These are phyloP conservation scores for Sporothrix globosa DNA, from an alignment of 2,329 filamentous ascomycete species.

Conservation along the genomic window DNA sequence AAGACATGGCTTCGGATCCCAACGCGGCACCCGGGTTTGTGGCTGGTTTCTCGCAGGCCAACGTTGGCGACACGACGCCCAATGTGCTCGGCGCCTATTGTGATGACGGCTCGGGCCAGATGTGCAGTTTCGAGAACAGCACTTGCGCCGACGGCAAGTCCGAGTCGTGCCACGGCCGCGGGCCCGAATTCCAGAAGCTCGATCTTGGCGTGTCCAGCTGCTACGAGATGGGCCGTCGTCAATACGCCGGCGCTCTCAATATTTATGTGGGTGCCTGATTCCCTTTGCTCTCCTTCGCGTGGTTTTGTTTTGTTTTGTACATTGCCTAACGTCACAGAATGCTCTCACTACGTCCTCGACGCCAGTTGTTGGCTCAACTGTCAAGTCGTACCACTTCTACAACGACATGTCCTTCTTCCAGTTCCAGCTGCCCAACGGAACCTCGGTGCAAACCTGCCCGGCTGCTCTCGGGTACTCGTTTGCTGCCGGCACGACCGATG, in stretches of 20 bases:
- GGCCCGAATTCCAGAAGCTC: constrained; percentile 67
- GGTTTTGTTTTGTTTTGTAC: neutral
- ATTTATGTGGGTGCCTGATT: constrained; percentile 44
- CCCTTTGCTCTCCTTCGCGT: neutral
- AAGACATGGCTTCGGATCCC: constrained; percentile 58
- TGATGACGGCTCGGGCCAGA: constrained; percentile 75
- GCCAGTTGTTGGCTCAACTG: constrained; percentile 63
- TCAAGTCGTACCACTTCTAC: constrained; percentile 84
- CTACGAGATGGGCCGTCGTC: constrained; percentile 75
- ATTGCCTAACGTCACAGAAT: constrained; percentile 48
- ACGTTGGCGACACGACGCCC: constrained; percentile 85
- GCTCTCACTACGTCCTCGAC: constrained; percentile 52
- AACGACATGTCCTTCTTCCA: constrained; percentile 76
- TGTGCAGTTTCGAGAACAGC: constrained; percentile 78
- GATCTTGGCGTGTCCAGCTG: constrained; percentile 75
- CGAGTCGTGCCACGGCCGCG: constrained; percentile 73
- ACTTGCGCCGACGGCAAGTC: constrained; percentile 74
- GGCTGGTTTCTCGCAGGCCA: constrained; percentile 88
- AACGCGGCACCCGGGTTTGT: constrained; percentile 66
- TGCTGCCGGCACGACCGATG: constrained; percentile 88
- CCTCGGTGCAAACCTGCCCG: constrained; percentile 73
- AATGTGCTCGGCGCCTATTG: constrained; percentile 85
- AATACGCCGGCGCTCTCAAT: constrained; percentile 62
- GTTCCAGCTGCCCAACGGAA: constrained; percentile 73
- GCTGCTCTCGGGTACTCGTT: constrained; percentile 91